Evolutionary conservation across 1,284 basidiomycete genomes (phyloP).

Genomic region (Psilocybe mexicana): DNA sequence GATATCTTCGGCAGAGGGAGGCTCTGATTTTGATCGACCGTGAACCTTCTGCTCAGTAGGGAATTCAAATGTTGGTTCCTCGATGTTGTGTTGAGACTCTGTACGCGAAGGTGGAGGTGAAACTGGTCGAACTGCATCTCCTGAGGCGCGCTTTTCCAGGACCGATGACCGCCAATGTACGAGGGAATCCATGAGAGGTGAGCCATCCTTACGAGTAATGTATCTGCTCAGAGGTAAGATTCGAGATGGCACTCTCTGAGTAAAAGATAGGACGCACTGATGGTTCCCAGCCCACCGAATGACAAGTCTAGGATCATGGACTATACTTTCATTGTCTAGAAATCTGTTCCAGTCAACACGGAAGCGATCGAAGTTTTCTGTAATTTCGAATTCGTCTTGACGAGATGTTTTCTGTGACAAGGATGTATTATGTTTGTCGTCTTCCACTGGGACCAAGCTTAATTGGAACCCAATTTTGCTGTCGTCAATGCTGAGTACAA

Average conservation of each 20-base stretch:
- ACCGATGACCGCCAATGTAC: constrained; percentile 59
- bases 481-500: constrained; percentile 59
- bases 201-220: constrained; percentile 61
- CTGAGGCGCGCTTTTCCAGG: constrained; percentile 36
- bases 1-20: constrained; percentile 29
- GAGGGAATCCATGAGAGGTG: constrained; percentile 67
- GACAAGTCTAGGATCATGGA: constrained; percentile 58
- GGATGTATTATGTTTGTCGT: constrained; percentile 11
- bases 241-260: neutral
- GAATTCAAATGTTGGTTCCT: neutral
- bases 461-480: constrained; percentile 61
- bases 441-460: constrained; percentile 44
- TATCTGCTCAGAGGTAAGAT: constrained; percentile 44
- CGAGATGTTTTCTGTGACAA: neutral
- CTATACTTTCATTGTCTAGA: constrained; percentile 53
- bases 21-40: constrained; percentile 41
- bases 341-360: constrained; percentile 58
- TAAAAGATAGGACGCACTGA: constrained; percentile 36
- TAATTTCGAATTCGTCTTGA: constrained; percentile 42
- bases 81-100: constrained; percentile 14
- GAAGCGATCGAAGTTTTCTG: constrained; percentile 51
- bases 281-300: constrained; percentile 65
- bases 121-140: constrained; percentile 26
- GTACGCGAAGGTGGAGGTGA: constrained; percentile 28
- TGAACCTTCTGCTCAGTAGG: constrained; percentile 24